A percentile compares a stretch with the other conserved stretches of the same genome.
phyloP scores from a whole-genome alignment of 2,329 filamentous ascomycete species.

The Harringtonia lauricola region DNA sequence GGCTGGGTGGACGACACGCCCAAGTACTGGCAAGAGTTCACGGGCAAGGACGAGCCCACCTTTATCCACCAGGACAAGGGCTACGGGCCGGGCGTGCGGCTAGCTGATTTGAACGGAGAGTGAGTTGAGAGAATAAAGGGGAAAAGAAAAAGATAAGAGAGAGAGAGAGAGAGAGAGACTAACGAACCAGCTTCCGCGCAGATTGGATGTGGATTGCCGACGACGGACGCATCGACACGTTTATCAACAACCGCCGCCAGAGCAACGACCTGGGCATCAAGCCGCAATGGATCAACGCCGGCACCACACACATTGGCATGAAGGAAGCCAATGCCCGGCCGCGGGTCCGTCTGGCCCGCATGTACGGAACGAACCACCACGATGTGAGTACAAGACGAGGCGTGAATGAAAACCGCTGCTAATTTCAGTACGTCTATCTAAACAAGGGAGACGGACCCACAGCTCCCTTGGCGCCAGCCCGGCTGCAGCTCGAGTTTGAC shows the following conservation, averaged over 20 bases:
- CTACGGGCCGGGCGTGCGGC: neutral
- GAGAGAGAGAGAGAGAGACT: no score
- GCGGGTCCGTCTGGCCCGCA: slow-evolving; percentile 15
- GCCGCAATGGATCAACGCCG: neutral
- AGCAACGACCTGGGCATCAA: neutral
- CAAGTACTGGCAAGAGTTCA: slow-evolving; percentile 1
- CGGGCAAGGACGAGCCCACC: neutral
- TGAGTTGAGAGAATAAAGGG: no score
- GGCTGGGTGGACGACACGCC: slow-evolving; percentile 17
- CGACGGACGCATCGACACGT: neutral
- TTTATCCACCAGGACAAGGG: neutral
- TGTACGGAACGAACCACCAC: no score
- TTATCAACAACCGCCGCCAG: neutral
- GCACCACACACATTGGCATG: neutral
- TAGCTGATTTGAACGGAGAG: neutral
- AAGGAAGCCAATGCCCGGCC: neutral
- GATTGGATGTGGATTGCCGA: slow-evolving; percentile 1
- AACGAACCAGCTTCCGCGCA: neutral
- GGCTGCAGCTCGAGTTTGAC: no score
- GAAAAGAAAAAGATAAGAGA: no score
- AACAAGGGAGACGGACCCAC: no score
- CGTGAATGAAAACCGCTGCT: no score
- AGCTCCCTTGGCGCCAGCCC: no score
- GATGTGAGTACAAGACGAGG: no score
- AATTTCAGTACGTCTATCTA: no score